Base-by-base conservation (phyloP, 805 yeast species). In the Nematodospora valgi region DNA sequence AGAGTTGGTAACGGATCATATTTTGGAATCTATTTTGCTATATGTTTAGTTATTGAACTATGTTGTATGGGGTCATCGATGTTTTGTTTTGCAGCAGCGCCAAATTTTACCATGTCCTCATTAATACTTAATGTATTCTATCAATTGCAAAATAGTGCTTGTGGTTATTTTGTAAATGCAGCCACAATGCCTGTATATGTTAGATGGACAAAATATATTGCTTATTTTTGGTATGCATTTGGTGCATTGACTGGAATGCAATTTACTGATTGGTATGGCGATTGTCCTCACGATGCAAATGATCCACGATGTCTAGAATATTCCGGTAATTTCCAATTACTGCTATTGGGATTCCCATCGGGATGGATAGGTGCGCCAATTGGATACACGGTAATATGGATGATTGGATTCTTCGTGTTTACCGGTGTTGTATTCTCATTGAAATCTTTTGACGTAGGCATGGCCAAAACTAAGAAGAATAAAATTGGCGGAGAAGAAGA, bases 91-190 rank as follows among this genome's bases (percentile, higher is more conserved):
- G 71, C 86, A 1, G 43, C 80, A 5, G 68, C 80, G 2, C 55
- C 83, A 31, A 82, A 80, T 45, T 81, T 80, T 41, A 58, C 87
- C 2, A 59, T 70, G 19, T 81, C 88, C 2, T 65, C 83, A 0
- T 58, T 82, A 38, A 56, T 78, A n/a, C 70, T 77, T 21, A 84
- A 83, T 48, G 52, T 78, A 35, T 71, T 78, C 41, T 82, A 77
- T 51, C 85, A 87, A 20, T 59, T 83, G 18, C 86, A 85, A 48
- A 76, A 85, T 34, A 74, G 83, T 70, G 86, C 86, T 0, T 80
- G 86, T 54, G 96, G 95, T 1, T 84, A 76, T 57, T 86, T 82
- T 50, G 83, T 81, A 15, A 85, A 86, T 54, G 76, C 88, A 1
- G 64, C 68, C 6, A 69, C 76, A 1, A 71, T 86, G 78, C 95